Conservation (phyloP, 78 protist species). For the Speleostelium caveatum region DNA sequence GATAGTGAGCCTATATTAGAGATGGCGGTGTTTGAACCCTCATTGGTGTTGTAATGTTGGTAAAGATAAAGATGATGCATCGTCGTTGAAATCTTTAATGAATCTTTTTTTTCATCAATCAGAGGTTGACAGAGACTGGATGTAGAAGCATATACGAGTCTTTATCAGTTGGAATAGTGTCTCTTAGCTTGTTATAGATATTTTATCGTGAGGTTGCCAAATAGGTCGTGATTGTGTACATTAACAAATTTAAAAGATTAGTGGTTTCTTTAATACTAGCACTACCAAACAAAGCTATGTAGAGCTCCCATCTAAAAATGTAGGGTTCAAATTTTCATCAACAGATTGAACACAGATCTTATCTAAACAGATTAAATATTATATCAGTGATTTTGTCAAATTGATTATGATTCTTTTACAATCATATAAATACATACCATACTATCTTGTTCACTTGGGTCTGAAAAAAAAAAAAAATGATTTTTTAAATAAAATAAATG, state of each 20-base stretch:
- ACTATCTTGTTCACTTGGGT: too few relatives aligned
- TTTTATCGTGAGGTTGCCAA: constrained; percentile 13
- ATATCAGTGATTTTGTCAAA: too few relatives aligned
- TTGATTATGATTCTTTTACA: too few relatives aligned
- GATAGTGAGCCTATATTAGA: background rate
- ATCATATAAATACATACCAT: too few relatives aligned
- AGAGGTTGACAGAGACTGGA: constrained; percentile 32
- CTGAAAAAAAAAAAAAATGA: too few relatives aligned
- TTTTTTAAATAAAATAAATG: too few relatives aligned
- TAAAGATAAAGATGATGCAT: background rate
- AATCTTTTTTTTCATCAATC: constrained; percentile 15
- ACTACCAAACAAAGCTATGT: background rate
- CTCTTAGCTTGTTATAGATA: constrained; percentile 33
- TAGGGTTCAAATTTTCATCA: constrained; percentile 49
- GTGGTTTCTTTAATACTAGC: constrained; percentile 34
- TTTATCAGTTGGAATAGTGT: constrained; percentile 31
- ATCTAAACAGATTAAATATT: too few relatives aligned
- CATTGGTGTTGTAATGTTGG: constrained; percentile 35
- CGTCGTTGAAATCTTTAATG: background rate
- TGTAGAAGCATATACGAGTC: constrained; percentile 37
- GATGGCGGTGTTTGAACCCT: background rate
- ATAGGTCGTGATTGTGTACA: constrained; percentile 41
- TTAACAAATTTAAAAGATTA: constrained; percentile 29
- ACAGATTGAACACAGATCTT: constrained; percentile 37
- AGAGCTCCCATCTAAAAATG: constrained; percentile 21